Conservation (phyloP, 2,329 filamentous ascomycete species). For the Pseudocercospora fuligena region DNA sequence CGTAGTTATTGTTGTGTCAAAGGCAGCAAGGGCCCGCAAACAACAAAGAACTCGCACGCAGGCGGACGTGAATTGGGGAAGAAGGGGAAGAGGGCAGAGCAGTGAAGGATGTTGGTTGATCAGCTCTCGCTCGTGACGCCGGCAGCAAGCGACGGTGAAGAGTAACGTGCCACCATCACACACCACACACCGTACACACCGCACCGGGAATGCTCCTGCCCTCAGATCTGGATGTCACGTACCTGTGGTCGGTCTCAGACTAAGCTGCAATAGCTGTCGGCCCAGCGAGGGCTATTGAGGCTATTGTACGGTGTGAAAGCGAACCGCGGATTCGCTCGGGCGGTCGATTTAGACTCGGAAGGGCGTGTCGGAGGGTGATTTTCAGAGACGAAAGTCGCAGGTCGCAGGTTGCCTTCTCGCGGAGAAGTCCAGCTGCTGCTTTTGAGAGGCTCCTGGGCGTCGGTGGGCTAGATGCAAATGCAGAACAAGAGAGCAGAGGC, state of each 20-base stretch:
- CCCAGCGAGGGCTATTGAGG: constrained; percentile 1
- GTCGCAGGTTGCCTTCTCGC: constrained; percentile 3
- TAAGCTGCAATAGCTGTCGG: constrained; percentile 3
- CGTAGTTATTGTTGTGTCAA: background rate
- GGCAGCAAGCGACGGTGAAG: background rate
- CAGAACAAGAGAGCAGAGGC: background rate
- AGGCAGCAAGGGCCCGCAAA: constrained; percentile 2
- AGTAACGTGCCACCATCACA: constrained; percentile 9
- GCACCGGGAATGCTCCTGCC: background rate
- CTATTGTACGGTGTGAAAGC: constrained; percentile 15
- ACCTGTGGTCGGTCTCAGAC: constrained; percentile 13
- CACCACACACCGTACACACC: background rate
- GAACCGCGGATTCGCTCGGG: constrained; percentile 11
- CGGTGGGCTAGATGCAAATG: background rate
- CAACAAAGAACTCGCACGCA: constrained; percentile 4
- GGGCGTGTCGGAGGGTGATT: background rate
- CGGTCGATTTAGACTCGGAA: constrained; percentile 1
- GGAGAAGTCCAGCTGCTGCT: constrained; percentile 1
- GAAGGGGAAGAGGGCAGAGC: background rate
- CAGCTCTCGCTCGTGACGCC: constrained; percentile 8
- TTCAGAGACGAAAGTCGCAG: background rate
- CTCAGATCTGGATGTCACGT: constrained; percentile 11
- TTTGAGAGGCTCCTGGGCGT: background rate
- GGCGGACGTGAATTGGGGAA: background rate
- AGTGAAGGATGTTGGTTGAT: background rate